A percentile compares a stretch with the other conserved stretches of the same genome.
phyloP scores from a whole-genome alignment of 2,329 filamentous ascomycete genomes.

The Talaromyces sp. region DNA sequence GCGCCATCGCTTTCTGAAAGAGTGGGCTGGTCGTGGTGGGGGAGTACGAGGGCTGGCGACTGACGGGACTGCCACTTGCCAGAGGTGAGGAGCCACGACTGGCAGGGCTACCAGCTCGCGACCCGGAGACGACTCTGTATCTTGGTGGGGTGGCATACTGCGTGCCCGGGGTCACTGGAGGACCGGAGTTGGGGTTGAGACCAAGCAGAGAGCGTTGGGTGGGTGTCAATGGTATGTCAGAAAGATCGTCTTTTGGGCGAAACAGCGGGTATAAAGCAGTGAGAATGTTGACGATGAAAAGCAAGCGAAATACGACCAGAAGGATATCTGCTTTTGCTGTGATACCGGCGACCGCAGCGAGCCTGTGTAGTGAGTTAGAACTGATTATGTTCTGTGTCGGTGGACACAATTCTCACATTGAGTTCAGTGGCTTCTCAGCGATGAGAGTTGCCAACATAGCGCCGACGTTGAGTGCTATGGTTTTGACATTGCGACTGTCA shows the following conservation, averaged over 20 bases:
- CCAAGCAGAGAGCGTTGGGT: constrained; percentile 82
- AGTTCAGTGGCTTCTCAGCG: constrained; percentile 40
- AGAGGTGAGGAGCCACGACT: constrained; percentile 41
- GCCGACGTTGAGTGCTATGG: constrained; percentile 65
- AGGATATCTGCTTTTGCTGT: constrained; percentile 44
- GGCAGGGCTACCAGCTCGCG: constrained; percentile 43
- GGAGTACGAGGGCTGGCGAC: constrained; percentile 49
- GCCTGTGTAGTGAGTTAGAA: constrained; percentile 12
- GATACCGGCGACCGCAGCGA: constrained; percentile 12
- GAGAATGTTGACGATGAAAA: constrained; percentile 69
- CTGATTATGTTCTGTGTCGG: not conserved
- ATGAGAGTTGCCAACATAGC: constrained; percentile 54
- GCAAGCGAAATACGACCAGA: constrained; percentile 58
- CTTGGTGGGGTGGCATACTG: constrained; percentile 82
- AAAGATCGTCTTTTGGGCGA: constrained; percentile 70
- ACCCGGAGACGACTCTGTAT: constrained; percentile 73
- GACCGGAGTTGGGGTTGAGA: constrained; percentile 66
- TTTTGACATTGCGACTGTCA: constrained; percentile 70
- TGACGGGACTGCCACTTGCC: constrained; percentile 38
- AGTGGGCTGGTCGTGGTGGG: constrained; percentile 56
- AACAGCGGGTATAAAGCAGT: constrained; percentile 71
- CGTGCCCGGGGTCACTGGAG: constrained; percentile 64
- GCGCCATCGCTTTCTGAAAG: constrained; percentile 65
- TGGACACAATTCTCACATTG: constrained; percentile 34
- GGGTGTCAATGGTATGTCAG: constrained; percentile 89